Evolutionary conservation across 257 asterid genomes (phyloP), one percentile per base, ranked within the genome.

Genomic region (Fraxinus quadrangulata): DNA sequence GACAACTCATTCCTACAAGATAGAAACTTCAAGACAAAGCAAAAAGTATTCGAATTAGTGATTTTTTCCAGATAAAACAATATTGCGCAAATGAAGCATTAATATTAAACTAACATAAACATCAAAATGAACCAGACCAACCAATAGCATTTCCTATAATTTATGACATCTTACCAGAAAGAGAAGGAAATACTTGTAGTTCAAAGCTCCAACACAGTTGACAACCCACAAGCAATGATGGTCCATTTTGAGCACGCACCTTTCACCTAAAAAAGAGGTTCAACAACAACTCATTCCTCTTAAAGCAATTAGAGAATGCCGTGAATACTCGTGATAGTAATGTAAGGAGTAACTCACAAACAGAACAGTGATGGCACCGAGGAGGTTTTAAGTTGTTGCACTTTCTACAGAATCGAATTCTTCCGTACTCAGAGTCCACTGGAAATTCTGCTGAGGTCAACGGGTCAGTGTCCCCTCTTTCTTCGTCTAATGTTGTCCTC

Each of bases 221-320:
- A 90, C 92, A 63, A 88, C 92, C 95, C 91, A 90, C 73, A 90
- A 92, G 63, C 95, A 90, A 78, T 88, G 95, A 82, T 90, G 95
- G 78, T 90, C 95, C 94, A 90, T 90, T 83, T 90, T 90, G 66
- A 88, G 83, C 28, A 90, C 88, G 70, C 94, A 90, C 81, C 91
- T 87, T 73, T 90, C 95, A 84, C 95, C 95, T 90, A 82, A 75
- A 74, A 76, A 33, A 75, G 49, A n/a, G 31, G 54, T 47, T 21
- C 61, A 37, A 51, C 68, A 26, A 61, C 74, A 72, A 76, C 65
- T 76, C 78, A 87, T 54, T 49, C 56, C 40, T 65, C 74, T 77
- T 40, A 30, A 80, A 30, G 36, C 31, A 75, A 51, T 61, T 14
- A 69, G 34, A 81, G 68, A 67, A 63, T 49, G 45, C 42, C 65